A percentile compares a stretch with the other conserved stretches of the same genome.
Conservation (phyloP, 371 early-diverging fungal species). For the Phascolomyces articulosus region DNA sequence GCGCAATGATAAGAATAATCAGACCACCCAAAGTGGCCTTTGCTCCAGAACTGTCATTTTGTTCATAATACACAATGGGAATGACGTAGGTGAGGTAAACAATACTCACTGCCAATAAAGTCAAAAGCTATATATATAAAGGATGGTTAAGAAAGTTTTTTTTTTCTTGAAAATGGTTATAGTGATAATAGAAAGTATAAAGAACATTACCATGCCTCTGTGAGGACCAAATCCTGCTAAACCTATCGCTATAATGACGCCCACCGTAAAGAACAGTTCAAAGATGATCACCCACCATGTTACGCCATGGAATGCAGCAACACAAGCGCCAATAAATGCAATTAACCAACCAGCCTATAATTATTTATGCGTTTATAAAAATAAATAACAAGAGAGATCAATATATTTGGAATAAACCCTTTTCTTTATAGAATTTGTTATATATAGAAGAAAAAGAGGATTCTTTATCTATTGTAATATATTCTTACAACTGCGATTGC, state of each 20-base stretch:
- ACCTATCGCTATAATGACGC: slow-evolving; percentile 36
- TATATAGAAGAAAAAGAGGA: no score
- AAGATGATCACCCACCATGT: slow-evolving; percentile 68
- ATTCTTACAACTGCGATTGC: slow-evolving; percentile 26
- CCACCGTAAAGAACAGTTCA: slow-evolving; percentile 57
- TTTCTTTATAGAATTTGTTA: no score
- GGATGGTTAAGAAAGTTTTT: not conserved
- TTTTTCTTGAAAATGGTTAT: not conserved
- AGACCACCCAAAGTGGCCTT: slow-evolving; percentile 61
- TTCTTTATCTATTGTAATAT: not conserved
- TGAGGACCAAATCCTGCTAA: slow-evolving; percentile 24
- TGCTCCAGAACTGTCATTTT: slow-evolving; percentile 13
- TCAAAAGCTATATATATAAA: slow-evolving; percentile 53
- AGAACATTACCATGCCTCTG: slow-evolving; percentile 28
- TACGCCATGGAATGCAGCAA: slow-evolving; percentile 38
- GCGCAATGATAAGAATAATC: slow-evolving; percentile 62
- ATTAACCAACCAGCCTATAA: slow-evolving; percentile 69
- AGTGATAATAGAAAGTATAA: no score
- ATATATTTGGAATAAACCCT: no score
- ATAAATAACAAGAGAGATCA: no score
- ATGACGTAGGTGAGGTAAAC: slow-evolving; percentile 51
- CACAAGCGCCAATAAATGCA: slow-evolving; percentile 66
- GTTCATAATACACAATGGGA: slow-evolving; percentile 20
- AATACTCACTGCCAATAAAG: slow-evolving; percentile 59
- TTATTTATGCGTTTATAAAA: not conserved